A percentile compares a stretch with the other conserved stretches of the same genome.
Conservation (phyloP, 139 green algal genomes). For the Mychonastes homosphaera region DNA sequence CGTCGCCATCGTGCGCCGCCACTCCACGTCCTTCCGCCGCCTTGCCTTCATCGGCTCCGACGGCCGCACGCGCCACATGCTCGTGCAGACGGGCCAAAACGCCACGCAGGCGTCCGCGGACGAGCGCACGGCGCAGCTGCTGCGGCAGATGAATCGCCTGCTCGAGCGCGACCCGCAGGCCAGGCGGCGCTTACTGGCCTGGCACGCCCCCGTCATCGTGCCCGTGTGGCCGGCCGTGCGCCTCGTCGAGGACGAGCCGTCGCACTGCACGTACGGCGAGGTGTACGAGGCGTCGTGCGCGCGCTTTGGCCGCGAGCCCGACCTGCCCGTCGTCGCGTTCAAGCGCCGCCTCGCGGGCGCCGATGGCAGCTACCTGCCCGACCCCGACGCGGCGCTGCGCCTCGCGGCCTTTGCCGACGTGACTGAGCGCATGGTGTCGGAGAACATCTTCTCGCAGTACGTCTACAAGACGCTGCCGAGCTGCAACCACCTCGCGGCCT, state of each 20-base stretch:
- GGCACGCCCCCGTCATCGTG: conserved; percentile 74
- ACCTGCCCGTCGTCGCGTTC: conserved; percentile 84
- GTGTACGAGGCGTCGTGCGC: conserved; percentile 91
- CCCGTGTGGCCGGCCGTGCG: conserved; percentile 74
- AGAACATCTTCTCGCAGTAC: conserved; percentile 92
- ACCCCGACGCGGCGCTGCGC: conserved; percentile 21
- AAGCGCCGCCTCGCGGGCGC: conserved; percentile 52
- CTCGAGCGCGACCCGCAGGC: conserved; percentile 61
- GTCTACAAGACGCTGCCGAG: conserved; percentile 94
- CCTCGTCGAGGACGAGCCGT: conserved; percentile 86
- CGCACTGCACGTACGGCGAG: conserved; percentile 68
- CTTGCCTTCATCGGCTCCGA: conserved; percentile 79
- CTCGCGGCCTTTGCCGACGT: conserved; percentile 59
- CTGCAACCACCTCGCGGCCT: conserved; percentile 76
- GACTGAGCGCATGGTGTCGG: conserved; percentile 53
- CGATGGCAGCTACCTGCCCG: conserved; percentile 11
- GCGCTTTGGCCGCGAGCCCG: conserved; percentile 78
- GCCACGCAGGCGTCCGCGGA: conserved; percentile 43
- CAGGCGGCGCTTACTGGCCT: conserved; percentile 54
- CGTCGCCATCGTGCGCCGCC: conserved; percentile 74
- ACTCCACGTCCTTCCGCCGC: conserved; percentile 53
- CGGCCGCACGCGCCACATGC: conserved; percentile 60
- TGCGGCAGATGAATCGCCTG: conserved; percentile 65
- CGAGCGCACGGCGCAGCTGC: conserved; percentile 59
- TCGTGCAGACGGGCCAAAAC: conserved; percentile 71